Percentiles rank a stretch among this genome's conserved stretches.
Conservation (phyloP, 768 basidiomycete genomes). For the Russula sp. region DNA sequence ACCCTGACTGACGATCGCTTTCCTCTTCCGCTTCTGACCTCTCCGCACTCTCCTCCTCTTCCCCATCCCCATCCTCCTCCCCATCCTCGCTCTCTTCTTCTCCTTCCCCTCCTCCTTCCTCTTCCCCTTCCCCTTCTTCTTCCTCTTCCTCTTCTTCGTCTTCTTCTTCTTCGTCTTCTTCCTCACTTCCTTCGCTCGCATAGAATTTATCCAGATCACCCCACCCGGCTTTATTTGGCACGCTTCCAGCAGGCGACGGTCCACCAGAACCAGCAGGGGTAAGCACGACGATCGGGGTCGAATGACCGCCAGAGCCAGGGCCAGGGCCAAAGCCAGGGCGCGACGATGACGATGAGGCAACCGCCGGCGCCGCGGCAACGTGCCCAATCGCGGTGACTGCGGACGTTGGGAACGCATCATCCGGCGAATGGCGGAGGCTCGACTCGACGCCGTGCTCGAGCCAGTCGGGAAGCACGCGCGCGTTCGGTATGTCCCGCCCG, state of each 20-base stretch:
- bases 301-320: constrained; percentile 26
- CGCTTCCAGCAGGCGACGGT: constrained; percentile 29
- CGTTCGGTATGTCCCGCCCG: constrained; percentile 44
- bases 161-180: constrained; percentile 26
- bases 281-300: constrained; percentile 43
- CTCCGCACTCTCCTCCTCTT: constrained; percentile 19
- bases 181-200: constrained; percentile 30
- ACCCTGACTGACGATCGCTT: constrained; percentile 28
- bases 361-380: constrained; percentile 9
- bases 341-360: constrained; percentile 5
- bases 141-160: constrained; percentile 21
- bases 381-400: constrained; percentile 38
- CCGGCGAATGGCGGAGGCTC: constrained; percentile 59
- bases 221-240: constrained; percentile 36
- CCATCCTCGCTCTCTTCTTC: constrained; percentile 1
- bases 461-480: constrained; percentile 73
- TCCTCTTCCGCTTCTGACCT: constrained; percentile 20
- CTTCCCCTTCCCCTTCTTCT: constrained; percentile 32
- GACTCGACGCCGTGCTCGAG: constrained; percentile 78
- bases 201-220: constrained; percentile 73
- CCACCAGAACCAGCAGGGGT: constrained; percentile 39
- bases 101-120: constrained; percentile 24
- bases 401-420: constrained; percentile 38
- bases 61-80: constrained; percentile 9
- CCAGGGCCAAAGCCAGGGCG: constrained; percentile 26